phyloP scores from a whole-genome alignment of 1,284 basidiomycete species.

The Coriolopsis trogii region DNA sequence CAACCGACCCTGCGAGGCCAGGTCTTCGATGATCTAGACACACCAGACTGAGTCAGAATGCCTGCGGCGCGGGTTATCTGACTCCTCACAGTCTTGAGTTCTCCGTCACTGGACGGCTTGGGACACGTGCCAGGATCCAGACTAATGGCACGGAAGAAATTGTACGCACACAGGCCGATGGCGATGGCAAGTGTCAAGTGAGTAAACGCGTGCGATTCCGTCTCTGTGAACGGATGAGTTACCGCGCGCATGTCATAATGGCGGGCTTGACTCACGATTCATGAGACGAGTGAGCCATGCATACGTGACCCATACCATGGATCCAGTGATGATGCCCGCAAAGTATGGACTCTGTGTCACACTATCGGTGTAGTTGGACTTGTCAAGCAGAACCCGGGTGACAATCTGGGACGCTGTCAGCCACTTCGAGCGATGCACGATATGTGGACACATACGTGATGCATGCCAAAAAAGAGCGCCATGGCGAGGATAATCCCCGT shows the following conservation, averaged over 20 bases:
- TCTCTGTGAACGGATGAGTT: constrained; percentile 46
- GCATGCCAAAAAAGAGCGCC: constrained; percentile 90
- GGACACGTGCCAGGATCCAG: constrained; percentile 93
- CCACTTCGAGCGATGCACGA: constrained; percentile 16
- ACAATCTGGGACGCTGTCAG: constrained; percentile 58
- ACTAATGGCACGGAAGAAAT: constrained; percentile 88
- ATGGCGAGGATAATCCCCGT: constrained; percentile 81
- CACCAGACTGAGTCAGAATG: not conserved
- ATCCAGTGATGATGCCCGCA: constrained; percentile 85
- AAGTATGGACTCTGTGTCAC: constrained; percentile 88
- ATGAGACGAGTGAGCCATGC: constrained; percentile 81
- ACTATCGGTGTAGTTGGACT: constrained; percentile 74
- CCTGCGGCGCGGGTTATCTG: no score
- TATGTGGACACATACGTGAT: constrained; percentile 65
- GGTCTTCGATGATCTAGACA: constrained; percentile 80
- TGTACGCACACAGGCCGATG: constrained; percentile 79
- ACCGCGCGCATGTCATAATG: not conserved
- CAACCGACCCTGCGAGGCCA: constrained; percentile 84
- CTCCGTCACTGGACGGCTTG: constrained; percentile 75
- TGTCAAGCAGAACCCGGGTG: constrained; percentile 81
- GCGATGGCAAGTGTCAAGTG: constrained; percentile 79
- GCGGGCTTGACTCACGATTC: constrained; percentile 50
- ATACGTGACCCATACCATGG: constrained; percentile 86
- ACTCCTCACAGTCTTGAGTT: constrained; percentile 78
- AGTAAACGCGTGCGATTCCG: constrained; percentile 72